Evolutionary conservation across 169 alveolate species (phyloP).

Genomic region (Miamiensis avidus): DNA sequence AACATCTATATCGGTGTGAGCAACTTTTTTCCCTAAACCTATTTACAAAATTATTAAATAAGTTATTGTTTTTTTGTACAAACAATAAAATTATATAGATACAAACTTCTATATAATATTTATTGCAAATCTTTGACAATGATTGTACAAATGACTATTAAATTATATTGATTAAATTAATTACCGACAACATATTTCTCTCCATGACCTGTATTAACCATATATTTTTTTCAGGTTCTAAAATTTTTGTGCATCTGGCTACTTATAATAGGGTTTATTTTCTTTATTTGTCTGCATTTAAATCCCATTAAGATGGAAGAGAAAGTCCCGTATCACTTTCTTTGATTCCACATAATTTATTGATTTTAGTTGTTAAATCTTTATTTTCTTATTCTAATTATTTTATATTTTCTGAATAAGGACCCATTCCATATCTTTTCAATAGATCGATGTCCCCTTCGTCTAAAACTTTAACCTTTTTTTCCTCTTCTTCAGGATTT

Average conservation of each 20-base stretch:
- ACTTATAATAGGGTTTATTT: constrained; percentile 96
- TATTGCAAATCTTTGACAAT: too few relatives aligned
- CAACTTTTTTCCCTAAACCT: constrained; percentile 98
- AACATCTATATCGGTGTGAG: constrained; percentile 99
- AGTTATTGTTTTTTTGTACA: too few relatives aligned
- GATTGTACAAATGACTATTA: too few relatives aligned
- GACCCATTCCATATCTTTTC: constrained; percentile 89
- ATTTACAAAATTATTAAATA: neutral
- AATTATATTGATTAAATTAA: too few relatives aligned
- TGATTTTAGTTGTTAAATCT: constrained; percentile 71
- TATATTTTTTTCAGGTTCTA: constrained; percentile 97
- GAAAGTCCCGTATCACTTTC: constrained; percentile 99
- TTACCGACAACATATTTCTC: constrained; percentile 98
- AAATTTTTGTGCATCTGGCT: constrained; percentile 98
- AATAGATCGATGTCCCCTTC: constrained; percentile 85
- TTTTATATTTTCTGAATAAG: constrained; percentile 81
- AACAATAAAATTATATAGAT: too few relatives aligned
- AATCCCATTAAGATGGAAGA: constrained; percentile 98
- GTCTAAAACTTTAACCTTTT: constrained; percentile 54
- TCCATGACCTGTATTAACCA: constrained; percentile 95
- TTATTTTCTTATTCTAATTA: constrained; percentile 79
- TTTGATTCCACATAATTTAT: constrained; percentile 90
- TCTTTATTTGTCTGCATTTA: constrained; percentile 95
- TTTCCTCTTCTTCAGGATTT: constrained; percentile 1
- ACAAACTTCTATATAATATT: too few relatives aligned